Conservation (phyloP, 73 alveolate genomes). For the Tetrahymena borealis region DNA sequence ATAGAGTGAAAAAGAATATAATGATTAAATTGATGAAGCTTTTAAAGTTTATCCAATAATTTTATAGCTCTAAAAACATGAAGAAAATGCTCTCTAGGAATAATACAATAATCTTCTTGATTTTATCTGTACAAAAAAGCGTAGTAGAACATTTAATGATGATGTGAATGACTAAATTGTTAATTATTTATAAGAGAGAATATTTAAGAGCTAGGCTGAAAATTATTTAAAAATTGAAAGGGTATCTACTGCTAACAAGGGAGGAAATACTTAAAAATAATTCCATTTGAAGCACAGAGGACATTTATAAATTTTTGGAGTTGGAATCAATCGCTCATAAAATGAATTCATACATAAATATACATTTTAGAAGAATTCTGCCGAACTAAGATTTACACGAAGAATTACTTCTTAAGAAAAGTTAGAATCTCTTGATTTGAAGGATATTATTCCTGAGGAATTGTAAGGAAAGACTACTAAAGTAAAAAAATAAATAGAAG, state of each 20-base stretch:
- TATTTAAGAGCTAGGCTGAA: background rate
- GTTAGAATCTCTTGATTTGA: background rate
- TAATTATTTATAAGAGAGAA: background rate
- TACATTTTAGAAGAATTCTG: background rate
- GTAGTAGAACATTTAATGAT: background rate
- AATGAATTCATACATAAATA: background rate
- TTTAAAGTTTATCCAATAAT: background rate
- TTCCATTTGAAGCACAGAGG: background rate
- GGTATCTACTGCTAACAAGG: background rate
- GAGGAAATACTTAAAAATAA: background rate
- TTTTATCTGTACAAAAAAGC: background rate
- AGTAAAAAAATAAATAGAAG: background rate
- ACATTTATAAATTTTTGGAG: background rate
- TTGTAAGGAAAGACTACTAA: background rate
- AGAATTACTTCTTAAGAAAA: background rate
- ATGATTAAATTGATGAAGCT: background rate
- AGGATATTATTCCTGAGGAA: background rate
- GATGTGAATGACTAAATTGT: background rate
- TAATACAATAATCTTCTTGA: background rate
- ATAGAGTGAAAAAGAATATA: background rate
- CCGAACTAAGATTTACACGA: background rate
- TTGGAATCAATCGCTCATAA: background rate
- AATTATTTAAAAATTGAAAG: background rate
- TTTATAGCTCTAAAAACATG: background rate
- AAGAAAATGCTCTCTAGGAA: background rate